Conservation (phyloP, 2,329 filamentous ascomycete genomes). For the Hymenoscyphus occultus region DNA sequence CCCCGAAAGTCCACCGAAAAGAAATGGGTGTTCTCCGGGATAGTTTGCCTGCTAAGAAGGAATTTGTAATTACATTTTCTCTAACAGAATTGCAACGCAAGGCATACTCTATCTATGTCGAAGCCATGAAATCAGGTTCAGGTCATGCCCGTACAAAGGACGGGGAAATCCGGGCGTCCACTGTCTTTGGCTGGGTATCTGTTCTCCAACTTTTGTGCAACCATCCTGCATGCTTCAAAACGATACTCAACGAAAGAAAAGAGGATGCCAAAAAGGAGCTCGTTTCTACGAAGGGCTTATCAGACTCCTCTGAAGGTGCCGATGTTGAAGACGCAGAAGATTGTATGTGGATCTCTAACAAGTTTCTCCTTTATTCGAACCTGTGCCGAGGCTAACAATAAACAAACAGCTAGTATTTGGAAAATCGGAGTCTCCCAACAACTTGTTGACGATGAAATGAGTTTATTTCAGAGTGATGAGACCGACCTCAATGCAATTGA, state of each 20-base stretch:
- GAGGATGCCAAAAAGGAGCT: slow-evolving; percentile 28
- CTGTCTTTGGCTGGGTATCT: slow-evolving; percentile 49
- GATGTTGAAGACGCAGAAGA: slow-evolving; percentile 17
- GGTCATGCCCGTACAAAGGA: slow-evolving; percentile 31
- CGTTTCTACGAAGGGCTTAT: not conserved
- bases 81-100: slow-evolving; percentile 62
- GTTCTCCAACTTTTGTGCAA: slow-evolving; percentile 36
- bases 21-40: slow-evolving; percentile 66
- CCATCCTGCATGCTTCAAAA: slow-evolving; percentile 48
- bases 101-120: slow-evolving; percentile 57
- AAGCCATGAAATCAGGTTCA: slow-evolving; percentile 35
- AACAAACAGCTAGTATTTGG: slow-evolving; percentile 22
- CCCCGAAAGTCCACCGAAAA: slow-evolving; percentile 73
- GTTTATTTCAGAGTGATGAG: slow-evolving; percentile 37
- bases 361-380: not conserved
- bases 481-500: slow-evolving; percentile 41
- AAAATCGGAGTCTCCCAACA: slow-evolving; percentile 31
- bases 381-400: not conserved
- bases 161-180: slow-evolving; percentile 40
- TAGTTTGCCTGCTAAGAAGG: slow-evolving; percentile 70
- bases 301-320: not conserved
- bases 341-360: not conserved
- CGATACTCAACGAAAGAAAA: slow-evolving; percentile 45
- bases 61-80: slow-evolving; percentile 76
- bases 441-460: slow-evolving; percentile 36